phyloP scores from a whole-genome alignment of 139 green algal species.

The Edaphochlamys debaryana region DNA sequence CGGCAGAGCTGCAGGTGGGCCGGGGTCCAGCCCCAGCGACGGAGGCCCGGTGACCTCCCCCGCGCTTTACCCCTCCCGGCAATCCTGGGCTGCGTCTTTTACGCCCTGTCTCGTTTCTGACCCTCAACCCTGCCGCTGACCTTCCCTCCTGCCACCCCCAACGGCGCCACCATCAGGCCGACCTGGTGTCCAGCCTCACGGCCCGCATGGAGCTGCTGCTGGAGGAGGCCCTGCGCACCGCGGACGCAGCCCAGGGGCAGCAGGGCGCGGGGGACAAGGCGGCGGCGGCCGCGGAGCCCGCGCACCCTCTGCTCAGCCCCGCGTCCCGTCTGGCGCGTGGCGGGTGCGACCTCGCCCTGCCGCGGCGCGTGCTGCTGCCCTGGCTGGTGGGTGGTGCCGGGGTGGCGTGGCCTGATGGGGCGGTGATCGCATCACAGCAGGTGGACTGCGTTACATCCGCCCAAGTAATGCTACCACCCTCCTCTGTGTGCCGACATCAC shows the following conservation, averaged over 20 bases:
- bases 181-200: slow-evolving; percentile 42
- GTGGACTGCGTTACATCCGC: background rate
- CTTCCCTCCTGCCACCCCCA: too few species aligned
- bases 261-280: background rate
- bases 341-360: slow-evolving; percentile 30
- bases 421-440: background rate
- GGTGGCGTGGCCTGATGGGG: background rate
- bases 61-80: too few species aligned
- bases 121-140: too few species aligned
- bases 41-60: too few species aligned
- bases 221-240: slow-evolving; percentile 38
- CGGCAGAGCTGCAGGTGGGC: slow-evolving; percentile 45
- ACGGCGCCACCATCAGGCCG: too few species aligned
- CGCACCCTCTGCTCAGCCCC: slow-evolving; percentile 41
- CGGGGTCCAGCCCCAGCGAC: background rate
- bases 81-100: too few species aligned
- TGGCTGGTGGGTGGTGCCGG: slow-evolving; percentile 40
- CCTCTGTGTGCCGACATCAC: background rate
- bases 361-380: slow-evolving; percentile 51
- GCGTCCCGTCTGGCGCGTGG: background rate
- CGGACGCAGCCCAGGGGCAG: slow-evolving; percentile 19
- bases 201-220: slow-evolving; percentile 49
- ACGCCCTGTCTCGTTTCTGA: too few species aligned
- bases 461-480: background rate
- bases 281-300: background rate